These are phyloP conservation scores for Dissophora globulifera DNA, from an alignment of 192 early-diverging fungal genomes.

Conservation along the genomic window DNA sequence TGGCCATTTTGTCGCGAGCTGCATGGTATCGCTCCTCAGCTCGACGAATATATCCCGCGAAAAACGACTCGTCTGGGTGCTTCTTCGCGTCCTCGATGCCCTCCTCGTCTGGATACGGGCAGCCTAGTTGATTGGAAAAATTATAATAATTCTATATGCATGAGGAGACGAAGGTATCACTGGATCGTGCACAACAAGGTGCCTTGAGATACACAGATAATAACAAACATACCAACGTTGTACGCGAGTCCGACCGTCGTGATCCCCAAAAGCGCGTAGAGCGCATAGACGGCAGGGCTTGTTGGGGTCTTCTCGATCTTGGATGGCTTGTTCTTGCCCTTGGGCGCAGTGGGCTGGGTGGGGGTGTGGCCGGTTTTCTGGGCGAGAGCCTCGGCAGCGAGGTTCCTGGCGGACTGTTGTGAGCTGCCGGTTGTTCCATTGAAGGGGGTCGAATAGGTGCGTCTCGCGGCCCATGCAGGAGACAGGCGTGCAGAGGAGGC, in stretches of 20 bases:
- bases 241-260: slow-evolving; percentile 50
- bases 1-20: slow-evolving; percentile 55
- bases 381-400: slow-evolving; percentile 60
- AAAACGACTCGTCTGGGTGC: slow-evolving; percentile 28
- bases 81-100: slow-evolving; percentile 30
- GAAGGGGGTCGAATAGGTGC: slow-evolving; percentile 35
- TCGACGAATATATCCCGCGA: slow-evolving; percentile 12
- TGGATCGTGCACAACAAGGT: too few relatives aligned
- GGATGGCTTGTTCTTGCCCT: slow-evolving; percentile 63
- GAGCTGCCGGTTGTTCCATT: not conserved
- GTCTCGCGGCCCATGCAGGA: slow-evolving; percentile 31
- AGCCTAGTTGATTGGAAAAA: too few relatives aligned
- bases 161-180: too few relatives aligned
- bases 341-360: slow-evolving; percentile 56
- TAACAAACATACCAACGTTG: slow-evolving; percentile 57
- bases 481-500: slow-evolving; percentile 17
- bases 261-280: slow-evolving; percentile 45
- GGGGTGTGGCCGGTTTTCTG: slow-evolving; percentile 49
- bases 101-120: slow-evolving; percentile 39
- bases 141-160: too few relatives aligned
- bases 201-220: too few relatives aligned
- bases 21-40: slow-evolving; percentile 36
- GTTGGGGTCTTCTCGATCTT: slow-evolving; percentile 56
- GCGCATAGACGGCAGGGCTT: slow-evolving; percentile 49
- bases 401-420: slow-evolving; percentile 26